Evolutionary conservation across 257 asterid genomes (phyloP).

Genomic region (Euphrasia confusa): DNA sequence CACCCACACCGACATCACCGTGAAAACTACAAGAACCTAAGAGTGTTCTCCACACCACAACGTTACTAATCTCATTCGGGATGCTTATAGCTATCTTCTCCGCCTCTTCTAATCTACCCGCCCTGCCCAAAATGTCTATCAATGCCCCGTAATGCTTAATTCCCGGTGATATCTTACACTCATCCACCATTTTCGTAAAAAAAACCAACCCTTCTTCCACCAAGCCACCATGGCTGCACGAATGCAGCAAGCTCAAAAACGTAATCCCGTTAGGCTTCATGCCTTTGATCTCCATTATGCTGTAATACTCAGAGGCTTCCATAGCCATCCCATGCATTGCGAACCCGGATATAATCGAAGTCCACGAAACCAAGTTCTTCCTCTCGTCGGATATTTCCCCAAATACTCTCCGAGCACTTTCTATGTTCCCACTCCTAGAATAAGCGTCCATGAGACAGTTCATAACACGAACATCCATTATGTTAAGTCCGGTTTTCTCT

Average conservation of each 20-base stretch:
- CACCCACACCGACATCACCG: slow-evolving; percentile 63
- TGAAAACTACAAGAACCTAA: slow-evolving; percentile 73
- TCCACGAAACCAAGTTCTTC: slow-evolving; percentile 66
- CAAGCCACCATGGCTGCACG: slow-evolving; percentile 73
- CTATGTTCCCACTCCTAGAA: slow-evolving; percentile 57
- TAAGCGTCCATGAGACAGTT: slow-evolving; percentile 69
- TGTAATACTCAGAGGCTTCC: slow-evolving; percentile 51
- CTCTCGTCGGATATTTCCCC: slow-evolving; percentile 37
- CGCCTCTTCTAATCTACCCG: slow-evolving; percentile 77
- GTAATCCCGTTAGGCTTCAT: slow-evolving; percentile 54
- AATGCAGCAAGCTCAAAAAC: slow-evolving; percentile 52
- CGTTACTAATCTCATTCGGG: slow-evolving; percentile 40
- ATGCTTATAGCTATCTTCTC: slow-evolving; percentile 51
- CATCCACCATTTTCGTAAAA: slow-evolving; percentile 51
- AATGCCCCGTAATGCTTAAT: slow-evolving; percentile 63
- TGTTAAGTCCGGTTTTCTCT: slow-evolving; percentile 45
- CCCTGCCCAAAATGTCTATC: slow-evolving; percentile 76
- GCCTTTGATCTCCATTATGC: slow-evolving; percentile 39
- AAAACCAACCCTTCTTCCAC: slow-evolving; percentile 59
- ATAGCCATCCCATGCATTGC: slow-evolving; percentile 73
- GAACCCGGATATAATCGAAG: slow-evolving; percentile 64
- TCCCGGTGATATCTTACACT: slow-evolving; percentile 36
- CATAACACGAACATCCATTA: slow-evolving; percentile 49
- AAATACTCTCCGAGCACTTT: slow-evolving; percentile 39
- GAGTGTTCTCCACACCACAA: slow-evolving; percentile 70